Percentiles rank a stretch among this genome's conserved stretches.
Evolutionary conservation across 768 basidiomycete genomes (phyloP).

Genomic region (Xerocomus potaroensis): DNA sequence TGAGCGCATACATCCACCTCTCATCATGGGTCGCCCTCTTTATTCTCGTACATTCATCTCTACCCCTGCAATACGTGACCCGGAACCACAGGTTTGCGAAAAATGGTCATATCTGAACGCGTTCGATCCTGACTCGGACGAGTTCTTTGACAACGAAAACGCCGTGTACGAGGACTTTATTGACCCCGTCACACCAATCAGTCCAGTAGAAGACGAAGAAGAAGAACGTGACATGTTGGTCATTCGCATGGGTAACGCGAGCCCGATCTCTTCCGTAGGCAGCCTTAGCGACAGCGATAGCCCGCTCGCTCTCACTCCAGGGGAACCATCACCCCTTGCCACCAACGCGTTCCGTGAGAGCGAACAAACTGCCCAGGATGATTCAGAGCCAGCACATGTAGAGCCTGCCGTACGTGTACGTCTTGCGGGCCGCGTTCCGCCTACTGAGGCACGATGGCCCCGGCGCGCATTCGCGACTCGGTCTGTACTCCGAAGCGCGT

Average conservation of each 20-base stretch:
- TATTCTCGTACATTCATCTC: conserved; percentile 44
- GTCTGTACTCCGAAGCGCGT: not conserved
- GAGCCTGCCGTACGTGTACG: conserved; percentile 21
- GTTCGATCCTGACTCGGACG: conserved; percentile 80
- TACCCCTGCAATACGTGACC: conserved; percentile 41
- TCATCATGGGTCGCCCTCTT: conserved; percentile 65
- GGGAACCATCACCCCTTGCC: conserved; percentile 39
- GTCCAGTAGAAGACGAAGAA: conserved; percentile 18
- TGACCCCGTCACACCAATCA: conserved; percentile 35
- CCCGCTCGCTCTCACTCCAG: conserved; percentile 44
- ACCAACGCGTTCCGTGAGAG: conserved; percentile 32
- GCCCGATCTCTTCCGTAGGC: conserved; percentile 37
- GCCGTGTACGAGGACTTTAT: conserved; percentile 63
- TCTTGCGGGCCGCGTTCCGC: conserved; percentile 18
- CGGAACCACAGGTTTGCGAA: conserved; percentile 41
- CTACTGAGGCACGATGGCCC: not conserved
- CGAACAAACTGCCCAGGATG: conserved; percentile 19
- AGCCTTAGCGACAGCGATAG: conserved; percentile 45
- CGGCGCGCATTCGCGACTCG: conserved; percentile 6
- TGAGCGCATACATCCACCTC: too few relatives aligned
- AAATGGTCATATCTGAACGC: conserved; percentile 63
- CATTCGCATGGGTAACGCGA: conserved; percentile 29
- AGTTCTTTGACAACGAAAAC: conserved; percentile 60
- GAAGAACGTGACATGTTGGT: conserved; percentile 32
- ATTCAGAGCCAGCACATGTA: not conserved